Evolutionary conservation across 2,329 filamentous ascomycete genomes (phyloP).

Genomic region (Dactylonectria macrodidyma): DNA sequence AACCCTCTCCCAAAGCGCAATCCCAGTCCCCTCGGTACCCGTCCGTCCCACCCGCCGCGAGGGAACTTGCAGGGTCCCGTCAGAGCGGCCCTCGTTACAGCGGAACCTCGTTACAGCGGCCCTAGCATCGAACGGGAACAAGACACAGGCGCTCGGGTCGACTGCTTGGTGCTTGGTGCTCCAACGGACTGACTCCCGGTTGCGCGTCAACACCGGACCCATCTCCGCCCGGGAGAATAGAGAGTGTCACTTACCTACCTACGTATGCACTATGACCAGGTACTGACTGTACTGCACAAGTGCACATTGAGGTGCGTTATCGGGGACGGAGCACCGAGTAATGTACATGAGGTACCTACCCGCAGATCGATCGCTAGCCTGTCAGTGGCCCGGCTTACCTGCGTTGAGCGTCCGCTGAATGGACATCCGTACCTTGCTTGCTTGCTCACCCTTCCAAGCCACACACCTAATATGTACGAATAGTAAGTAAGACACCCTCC

Average conservation of each 20-base stretch:
- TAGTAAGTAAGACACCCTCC: slow-evolving; percentile 11
- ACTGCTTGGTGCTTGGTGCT: not conserved
- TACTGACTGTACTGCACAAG: not conserved
- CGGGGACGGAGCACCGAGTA: slow-evolving; percentile 10
- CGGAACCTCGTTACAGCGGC: not conserved
- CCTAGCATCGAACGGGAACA: slow-evolving; percentile 4
- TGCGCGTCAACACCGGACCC: not conserved
- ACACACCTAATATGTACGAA: not conserved
- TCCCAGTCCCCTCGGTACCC: slow-evolving; percentile 29
- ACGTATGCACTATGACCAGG: too few species aligned
- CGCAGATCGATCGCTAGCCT: slow-evolving; percentile 20
- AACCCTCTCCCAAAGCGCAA: slow-evolving; percentile 32
- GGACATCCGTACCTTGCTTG: slow-evolving; percentile 6
- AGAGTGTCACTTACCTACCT: too few species aligned
- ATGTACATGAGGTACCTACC: not conserved
- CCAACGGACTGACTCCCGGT: not conserved
- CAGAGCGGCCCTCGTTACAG: not conserved
- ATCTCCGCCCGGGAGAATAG: not conserved
- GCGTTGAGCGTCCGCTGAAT: not conserved
- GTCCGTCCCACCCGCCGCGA: slow-evolving; percentile 13
- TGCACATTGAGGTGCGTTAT: not conserved
- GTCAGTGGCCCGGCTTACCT: not conserved
- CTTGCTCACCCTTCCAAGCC: slow-evolving; percentile 11
- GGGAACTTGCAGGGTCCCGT: slow-evolving; percentile 25
- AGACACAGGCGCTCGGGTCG: not conserved